Percentiles rank a stretch among this genome's conserved stretches.
Evolutionary conservation across 371 early-diverging fungal genomes (phyloP).

Genomic region (Mucor sp.): DNA sequence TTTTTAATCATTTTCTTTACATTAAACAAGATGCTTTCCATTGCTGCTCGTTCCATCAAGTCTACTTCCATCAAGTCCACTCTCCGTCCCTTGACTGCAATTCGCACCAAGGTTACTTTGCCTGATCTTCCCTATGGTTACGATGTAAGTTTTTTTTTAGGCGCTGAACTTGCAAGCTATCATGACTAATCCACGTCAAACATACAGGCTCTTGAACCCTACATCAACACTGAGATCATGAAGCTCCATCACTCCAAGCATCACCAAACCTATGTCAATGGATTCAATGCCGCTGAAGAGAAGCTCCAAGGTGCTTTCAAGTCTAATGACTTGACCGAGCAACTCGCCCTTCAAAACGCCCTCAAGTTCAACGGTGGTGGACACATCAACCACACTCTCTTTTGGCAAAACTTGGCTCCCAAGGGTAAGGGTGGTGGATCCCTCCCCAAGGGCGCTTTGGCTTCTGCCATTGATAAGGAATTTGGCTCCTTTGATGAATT

Average conservation of each 20-base stretch:
- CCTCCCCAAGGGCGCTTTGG: conserved; percentile 25
- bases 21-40: conserved; percentile 41
- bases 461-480: conserved; percentile 67
- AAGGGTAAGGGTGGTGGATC: conserved; percentile 42
- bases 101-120: conserved; percentile 68
- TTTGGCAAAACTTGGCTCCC: conserved; percentile 95
- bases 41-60: conserved; percentile 50
- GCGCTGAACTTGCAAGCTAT: conserved; percentile 1
- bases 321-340: conserved; percentile 71
- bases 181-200: background rate
- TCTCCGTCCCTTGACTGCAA: conserved; percentile 50
- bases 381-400: conserved; percentile 97
- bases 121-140: conserved; percentile 79
- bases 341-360: conserved; percentile 77
- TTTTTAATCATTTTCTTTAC: conserved; percentile 5
- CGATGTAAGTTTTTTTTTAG: conserved; percentile 42
- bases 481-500: conserved; percentile 93
- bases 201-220: conserved; percentile 87
- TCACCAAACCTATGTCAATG: conserved; percentile 80
- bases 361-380: conserved; percentile 97
- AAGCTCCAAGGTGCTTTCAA: conserved; percentile 75
- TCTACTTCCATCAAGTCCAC: conserved; percentile 32
- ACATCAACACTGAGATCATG: conserved; percentile 96
- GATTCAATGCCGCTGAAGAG: conserved; percentile 60
- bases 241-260: conserved; percentile 95